Evolutionary conservation across 2,329 filamentous ascomycete genomes (phyloP).

Genomic region (Chaetomium olivaceum): DNA sequence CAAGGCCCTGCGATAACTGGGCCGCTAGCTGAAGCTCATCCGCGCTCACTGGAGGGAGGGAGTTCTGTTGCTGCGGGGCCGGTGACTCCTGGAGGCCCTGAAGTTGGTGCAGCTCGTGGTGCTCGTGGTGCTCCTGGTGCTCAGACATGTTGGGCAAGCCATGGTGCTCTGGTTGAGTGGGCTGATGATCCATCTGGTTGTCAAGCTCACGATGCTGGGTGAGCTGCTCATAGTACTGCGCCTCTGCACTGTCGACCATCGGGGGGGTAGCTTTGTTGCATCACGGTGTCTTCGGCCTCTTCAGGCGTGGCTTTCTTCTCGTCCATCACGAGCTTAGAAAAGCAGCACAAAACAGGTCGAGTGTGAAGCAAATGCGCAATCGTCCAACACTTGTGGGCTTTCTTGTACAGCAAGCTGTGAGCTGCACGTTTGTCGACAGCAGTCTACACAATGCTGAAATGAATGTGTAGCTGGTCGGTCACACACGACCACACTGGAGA

Average conservation of each 20-base stretch:
- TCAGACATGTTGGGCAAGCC: slow-evolving; percentile 30
- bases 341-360: not conserved
- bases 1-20: slow-evolving; percentile 57
- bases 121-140: slow-evolving; percentile 27
- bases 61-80: slow-evolving; percentile 46
- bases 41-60: slow-evolving; percentile 47
- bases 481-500: not conserved
- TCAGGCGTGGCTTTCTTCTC: slow-evolving; percentile 41
- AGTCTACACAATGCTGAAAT: not conserved
- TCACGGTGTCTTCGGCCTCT: slow-evolving; percentile 41
- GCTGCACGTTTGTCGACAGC: not conserved
- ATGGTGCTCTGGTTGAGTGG: slow-evolving; percentile 27
- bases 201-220: slow-evolving; percentile 33
- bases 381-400: not conserved
- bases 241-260: slow-evolving; percentile 46
- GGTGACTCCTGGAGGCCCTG: slow-evolving; percentile 38
- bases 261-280: slow-evolving; percentile 47
- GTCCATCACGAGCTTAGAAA: slow-evolving; percentile 27
- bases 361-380: not conserved
- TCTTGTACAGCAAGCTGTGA: not conserved
- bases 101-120: slow-evolving; percentile 35
- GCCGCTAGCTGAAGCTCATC: slow-evolving; percentile 61
- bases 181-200: slow-evolving; percentile 30
- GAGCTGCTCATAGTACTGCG: slow-evolving; percentile 48
- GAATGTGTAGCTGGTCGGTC: not conserved